Percentiles rank a stretch among this genome's conserved stretches.
Evolutionary conservation across 2,329 filamentous ascomycete species (phyloP).

Genomic region (Cladosporium sp.): DNA sequence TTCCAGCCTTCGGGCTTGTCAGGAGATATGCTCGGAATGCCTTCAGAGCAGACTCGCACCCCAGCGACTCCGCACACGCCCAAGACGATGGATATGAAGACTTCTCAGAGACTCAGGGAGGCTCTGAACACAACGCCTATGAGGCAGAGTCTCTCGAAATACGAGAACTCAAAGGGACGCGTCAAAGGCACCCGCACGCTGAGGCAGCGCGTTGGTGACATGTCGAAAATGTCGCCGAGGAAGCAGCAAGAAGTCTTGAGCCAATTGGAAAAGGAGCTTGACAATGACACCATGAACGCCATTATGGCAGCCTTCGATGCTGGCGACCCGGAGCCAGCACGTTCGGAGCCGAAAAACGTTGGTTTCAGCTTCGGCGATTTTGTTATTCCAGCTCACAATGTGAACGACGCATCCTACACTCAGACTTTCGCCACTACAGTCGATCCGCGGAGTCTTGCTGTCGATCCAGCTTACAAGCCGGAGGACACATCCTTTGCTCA

Average conservation of each 20-base stretch:
- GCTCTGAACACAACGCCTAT: neutral
- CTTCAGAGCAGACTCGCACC: neutral
- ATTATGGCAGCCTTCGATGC: conserved; percentile 10
- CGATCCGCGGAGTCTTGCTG: neutral
- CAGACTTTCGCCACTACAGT: neutral
- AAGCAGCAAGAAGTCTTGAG: conserved; percentile 22
- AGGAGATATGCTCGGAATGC: neutral
- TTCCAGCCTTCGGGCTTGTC: neutral
- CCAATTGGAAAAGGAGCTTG: conserved; percentile 18
- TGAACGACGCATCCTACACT: neutral
- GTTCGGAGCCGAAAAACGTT: neutral
- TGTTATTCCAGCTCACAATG: neutral
- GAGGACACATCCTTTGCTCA: neutral
- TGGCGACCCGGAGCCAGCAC: neutral
- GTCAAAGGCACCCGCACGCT: conserved; percentile 23
- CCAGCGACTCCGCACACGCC: neutral
- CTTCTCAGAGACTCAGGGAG: neutral
- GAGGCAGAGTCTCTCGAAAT: neutral
- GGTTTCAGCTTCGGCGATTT: neutral
- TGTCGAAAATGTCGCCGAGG: conserved; percentile 24
- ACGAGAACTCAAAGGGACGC: conserved; percentile 21
- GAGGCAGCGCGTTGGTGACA: conserved; percentile 24
- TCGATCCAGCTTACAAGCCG: too few species aligned
- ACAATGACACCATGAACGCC: conserved; percentile 10
- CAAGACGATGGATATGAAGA: neutral